Base-by-base conservation (phyloP, 2,329 filamentous ascomycete genomes). In the Colletotrichum sp. region DNA sequence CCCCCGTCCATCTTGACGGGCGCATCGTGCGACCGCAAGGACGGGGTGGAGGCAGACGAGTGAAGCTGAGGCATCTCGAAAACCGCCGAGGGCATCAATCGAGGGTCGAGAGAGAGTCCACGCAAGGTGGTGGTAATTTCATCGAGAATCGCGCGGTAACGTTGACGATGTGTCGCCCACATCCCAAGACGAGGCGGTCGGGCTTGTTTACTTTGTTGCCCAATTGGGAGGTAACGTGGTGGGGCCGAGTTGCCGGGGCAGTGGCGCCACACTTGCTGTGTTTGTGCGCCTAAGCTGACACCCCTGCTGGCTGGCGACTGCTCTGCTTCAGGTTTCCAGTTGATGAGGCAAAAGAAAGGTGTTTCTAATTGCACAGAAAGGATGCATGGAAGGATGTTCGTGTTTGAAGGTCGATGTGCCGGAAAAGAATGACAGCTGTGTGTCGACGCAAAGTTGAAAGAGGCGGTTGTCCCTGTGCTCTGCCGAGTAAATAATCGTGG, bases 1-100 rank as follows among this genome's bases (percentile, higher is more conserved):
- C 94, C 94, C 78, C 89, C 83, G 81, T 92, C 88, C 87, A 90
- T 90, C 82, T 87, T 89, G 79, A 92, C 84, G n/a, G 90, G 91
- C 67, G 91, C 91, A 86, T 95, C 93, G 82, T 92, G 91, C 52
- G 94, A 94, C 77, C 94, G 91, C 80, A 96, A 86, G 30, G 94
- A 96, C 43, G 94, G 94, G 74, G 94, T 96, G 71, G 94, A 96
- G 65, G 94, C 94, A 71, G 92, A 93, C 24, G 94, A 96, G 80
- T 86, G 88, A 75, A 91, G 84, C 57, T 86, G 77, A 66, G 80
- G 80, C 71, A 79, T 78, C 76, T 83, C 81, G 80, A 75, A 80
- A 82, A 80, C 81, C 78, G 85, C 80, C 70, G 86, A 82, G 67
- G 87, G 87, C 85, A 90, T 87, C 73, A 89, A 81, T 80, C 87